Percentiles rank a stretch among this genome's conserved stretches.
These are phyloP conservation scores for Aureobasidium leucospermi DNA, from an alignment of 2,329 filamentous ascomycete species.

Conservation along the genomic window DNA sequence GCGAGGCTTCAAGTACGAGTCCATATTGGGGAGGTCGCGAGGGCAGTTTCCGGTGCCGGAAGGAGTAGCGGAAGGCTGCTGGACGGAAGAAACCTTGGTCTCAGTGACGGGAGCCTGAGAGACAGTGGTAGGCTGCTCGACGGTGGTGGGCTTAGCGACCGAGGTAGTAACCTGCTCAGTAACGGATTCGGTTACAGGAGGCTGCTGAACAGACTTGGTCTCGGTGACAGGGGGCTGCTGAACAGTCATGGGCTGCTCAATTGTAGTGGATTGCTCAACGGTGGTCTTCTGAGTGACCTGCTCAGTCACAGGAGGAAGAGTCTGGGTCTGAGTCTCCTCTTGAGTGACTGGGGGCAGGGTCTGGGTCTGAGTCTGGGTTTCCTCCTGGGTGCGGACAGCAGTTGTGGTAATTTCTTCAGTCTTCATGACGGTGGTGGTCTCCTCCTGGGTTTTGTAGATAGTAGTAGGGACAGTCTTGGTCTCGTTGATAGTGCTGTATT, in stretches of 20 bases:
- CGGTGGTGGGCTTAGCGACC: neutral
- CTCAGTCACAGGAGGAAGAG: neutral
- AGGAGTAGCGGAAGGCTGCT: neutral
- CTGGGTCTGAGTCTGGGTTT: neutral
- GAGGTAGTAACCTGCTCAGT: conserved; percentile 1
- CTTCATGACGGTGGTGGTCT: neutral
- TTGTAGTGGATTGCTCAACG: neutral
- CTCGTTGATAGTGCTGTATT: neutral
- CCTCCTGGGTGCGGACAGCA: neutral
- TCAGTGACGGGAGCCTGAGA: neutral
- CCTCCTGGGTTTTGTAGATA: neutral
- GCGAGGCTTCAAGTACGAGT: conserved; percentile 41
- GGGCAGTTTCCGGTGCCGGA: conserved; percentile 19
- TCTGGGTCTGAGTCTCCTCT: neutral
- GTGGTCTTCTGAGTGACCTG: conserved; percentile 1
- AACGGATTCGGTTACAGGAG: neutral
- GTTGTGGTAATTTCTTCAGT: neutral
- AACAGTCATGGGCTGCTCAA: neutral
- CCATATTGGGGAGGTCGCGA: conserved; percentile 22
- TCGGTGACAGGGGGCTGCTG: neutral
- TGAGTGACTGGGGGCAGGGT: neutral
- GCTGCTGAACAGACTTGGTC: neutral
- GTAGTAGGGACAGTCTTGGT: conserved; percentile 2
- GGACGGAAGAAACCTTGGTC: neutral
- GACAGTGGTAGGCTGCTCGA: neutral